Evolutionary conservation across 148 eudicot genomes (phyloP), one percentile per base, ranked within the genome.

Genomic region (Pharnaceum exiguum): DNA sequence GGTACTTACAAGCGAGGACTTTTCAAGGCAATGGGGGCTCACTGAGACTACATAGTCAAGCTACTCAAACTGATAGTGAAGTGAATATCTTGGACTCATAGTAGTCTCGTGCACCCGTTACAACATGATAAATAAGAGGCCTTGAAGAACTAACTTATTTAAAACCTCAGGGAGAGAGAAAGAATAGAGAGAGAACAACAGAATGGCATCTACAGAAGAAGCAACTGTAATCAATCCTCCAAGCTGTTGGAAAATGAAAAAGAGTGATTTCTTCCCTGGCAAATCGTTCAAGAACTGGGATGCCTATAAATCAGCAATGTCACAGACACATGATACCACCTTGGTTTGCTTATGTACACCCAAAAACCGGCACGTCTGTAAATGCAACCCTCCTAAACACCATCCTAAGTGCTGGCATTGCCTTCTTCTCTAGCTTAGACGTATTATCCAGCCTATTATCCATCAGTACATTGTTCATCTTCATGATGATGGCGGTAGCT

Each of bases 281-380:
- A 63, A 78, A 49, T 85, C 96, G 1, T 89, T 89, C 75, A n/a
- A 75, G 31, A 78, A 57, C 69, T 82, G 87, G 87, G 29, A 5
- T 17, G 32, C 73, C 11, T 85, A 89, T 73, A 46, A 55, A 0
- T 17, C 46, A 2, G 89, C 87, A 0, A 51, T 89, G 2, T 42
- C 65, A 0, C 74, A 77, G 15, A 85, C 83, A 87, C 69, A 73
- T 81, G 80, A 81, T 84, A 19, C 90, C 90, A 0, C 90, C 88
- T 0, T 69, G 77, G 70, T 77, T 87, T 16, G 83, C 90, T 12
- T 66, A 60, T 3, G 79, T 84, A 28, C 77, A 84, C 59, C 75
- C 84, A 4, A 74, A 71, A 53, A 84, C 90, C 1, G 67, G 83
- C 48, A 87, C 95, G 21, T 90, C 90, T 0, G 62, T 84, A 19